Evolutionary conservation across 2,329 filamentous ascomycete species (phyloP), one percentile per base, ranked within the genome.

Genomic region (Neofusicoccum umdonicola): DNA sequence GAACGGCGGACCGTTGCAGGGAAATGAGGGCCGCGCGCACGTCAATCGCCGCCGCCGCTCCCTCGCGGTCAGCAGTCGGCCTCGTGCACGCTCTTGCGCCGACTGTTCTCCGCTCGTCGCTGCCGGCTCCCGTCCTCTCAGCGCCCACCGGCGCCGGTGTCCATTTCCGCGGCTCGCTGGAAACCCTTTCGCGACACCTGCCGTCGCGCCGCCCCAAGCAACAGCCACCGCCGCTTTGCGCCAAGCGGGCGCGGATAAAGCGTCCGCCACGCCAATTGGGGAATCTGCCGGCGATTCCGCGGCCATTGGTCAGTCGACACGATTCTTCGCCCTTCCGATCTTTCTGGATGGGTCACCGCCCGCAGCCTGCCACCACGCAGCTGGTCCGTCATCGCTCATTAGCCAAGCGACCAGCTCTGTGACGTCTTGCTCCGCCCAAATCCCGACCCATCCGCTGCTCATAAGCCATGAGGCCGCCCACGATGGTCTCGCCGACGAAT

Each of bases 221-320:
- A 19, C 39, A 58, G 37, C 52, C 52, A 42, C 54, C 39, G 56
- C 39, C 22, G 56, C 42, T 35, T 13, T 47, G 41, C 22, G 56
- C 41, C 56, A 60, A 60, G 56, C 42, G 42, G 42, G 39, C 56
- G 56, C 56, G 56, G 56, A 47, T 60, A 60, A 60, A 60, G 56
- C 42, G 31, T 17, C 27, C 56, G 42, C n/a, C 27, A 15, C 3
- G 39, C 56, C 56, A 60, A 60, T 37, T 34, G 47, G 56, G 56
- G 31, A 35, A 47, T 47, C 56, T 47, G 22, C 56, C 56, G 56
- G 56, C 56, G 42, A 15, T 60, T 60, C 42, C 56, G 56, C 56
- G 56, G 56, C 44, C n/a, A 47, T 44, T 60, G 41, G 9, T 60
- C 42, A 47, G 44, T 58, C 56, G 56, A 39, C 37, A 11, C 54